Conservation (phyloP, 345 rosid species). For the Eucalyptus tenuipes region DNA sequence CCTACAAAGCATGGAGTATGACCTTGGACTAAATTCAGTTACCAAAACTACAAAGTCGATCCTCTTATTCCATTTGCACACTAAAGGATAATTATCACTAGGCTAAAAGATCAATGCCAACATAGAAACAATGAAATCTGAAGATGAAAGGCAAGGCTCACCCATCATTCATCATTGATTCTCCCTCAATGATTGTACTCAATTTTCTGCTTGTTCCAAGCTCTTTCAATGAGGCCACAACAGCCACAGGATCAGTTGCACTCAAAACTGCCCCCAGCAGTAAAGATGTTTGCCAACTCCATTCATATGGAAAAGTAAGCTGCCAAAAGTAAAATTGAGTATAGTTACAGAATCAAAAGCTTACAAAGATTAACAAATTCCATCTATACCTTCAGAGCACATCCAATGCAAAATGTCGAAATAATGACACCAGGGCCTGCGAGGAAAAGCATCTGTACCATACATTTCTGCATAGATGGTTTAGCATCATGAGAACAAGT, state of each 20-base stretch:
- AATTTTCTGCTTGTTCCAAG: conserved; percentile 93
- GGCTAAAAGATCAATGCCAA: neutral
- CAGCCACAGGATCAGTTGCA: conserved; percentile 96
- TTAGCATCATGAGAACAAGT: neutral
- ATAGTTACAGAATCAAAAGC: neutral
- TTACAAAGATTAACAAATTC: neutral
- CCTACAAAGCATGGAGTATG: neutral
- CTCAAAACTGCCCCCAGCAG: conserved; percentile 82
- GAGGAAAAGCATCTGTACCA: conserved; percentile 76
- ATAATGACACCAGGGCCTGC: conserved; percentile 89
- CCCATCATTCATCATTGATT: conserved; percentile 96
- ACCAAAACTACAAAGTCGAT: neutral
- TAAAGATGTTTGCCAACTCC: conserved; percentile 90
- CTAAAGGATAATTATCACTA: neutral
- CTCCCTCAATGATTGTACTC: conserved; percentile 83
- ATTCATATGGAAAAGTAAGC: conserved; percentile 68
- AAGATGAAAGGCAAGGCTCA: conserved; percentile 3
- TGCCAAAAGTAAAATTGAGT: conserved; percentile 3
- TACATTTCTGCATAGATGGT: conserved; percentile 37
- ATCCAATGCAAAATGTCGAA: conserved; percentile 58
- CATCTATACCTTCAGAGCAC: conserved; percentile 40
- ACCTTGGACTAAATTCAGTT: neutral
- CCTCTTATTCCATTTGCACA: neutral
- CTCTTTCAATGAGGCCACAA: conserved; percentile 75
- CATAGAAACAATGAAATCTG: neutral